phyloP scores from a whole-genome alignment of 2,329 filamentous ascomycete genomes.

The Aschersonia sp. region DNA sequence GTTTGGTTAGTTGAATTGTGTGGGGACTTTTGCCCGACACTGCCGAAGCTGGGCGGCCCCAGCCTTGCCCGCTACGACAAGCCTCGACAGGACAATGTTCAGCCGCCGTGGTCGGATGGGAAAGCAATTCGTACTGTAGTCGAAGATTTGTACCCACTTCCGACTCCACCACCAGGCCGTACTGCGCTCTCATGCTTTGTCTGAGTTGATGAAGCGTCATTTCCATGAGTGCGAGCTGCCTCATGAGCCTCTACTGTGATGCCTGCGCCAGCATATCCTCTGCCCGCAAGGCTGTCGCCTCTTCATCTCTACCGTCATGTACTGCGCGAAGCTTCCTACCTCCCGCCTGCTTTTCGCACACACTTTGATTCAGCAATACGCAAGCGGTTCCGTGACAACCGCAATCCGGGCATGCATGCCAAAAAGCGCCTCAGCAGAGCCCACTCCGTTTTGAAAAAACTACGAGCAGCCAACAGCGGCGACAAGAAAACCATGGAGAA shows the following conservation, averaged over 20 bases:
- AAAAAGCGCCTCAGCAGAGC: slow-evolving; percentile 24
- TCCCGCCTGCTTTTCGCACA: slow-evolving; percentile 34
- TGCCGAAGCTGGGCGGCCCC: too few relatives aligned
- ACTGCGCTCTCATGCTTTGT: too few relatives aligned
- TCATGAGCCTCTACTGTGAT: slow-evolving; percentile 6
- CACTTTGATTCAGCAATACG: slow-evolving; percentile 28
- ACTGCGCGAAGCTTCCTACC: slow-evolving; percentile 45
- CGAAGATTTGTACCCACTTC: too few relatives aligned
- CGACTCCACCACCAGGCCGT: too few relatives aligned
- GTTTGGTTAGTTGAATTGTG: too few relatives aligned
- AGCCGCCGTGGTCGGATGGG: too few relatives aligned
- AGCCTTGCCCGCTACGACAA: too few relatives aligned
- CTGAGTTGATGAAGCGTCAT: too few relatives aligned
- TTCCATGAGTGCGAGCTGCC: too few relatives aligned
- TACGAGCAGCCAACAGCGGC: slow-evolving; percentile 40
- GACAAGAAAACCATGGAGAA: slow-evolving; percentile 28
- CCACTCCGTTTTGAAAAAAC: slow-evolving; percentile 24
- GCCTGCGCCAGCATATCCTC: slow-evolving; percentile 13
- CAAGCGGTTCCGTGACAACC: slow-evolving; percentile 28
- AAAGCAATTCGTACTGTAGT: too few relatives aligned
- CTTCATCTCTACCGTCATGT: slow-evolving; percentile 40
- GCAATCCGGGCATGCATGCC: slow-evolving; percentile 12
- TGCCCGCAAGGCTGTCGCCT: slow-evolving; percentile 12
- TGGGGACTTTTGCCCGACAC: not conserved
- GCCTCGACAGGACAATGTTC: too few relatives aligned